phyloP scores from a whole-genome alignment of 495 filamentous ascomycete species.

The Elaphomyces granulatus region DNA sequence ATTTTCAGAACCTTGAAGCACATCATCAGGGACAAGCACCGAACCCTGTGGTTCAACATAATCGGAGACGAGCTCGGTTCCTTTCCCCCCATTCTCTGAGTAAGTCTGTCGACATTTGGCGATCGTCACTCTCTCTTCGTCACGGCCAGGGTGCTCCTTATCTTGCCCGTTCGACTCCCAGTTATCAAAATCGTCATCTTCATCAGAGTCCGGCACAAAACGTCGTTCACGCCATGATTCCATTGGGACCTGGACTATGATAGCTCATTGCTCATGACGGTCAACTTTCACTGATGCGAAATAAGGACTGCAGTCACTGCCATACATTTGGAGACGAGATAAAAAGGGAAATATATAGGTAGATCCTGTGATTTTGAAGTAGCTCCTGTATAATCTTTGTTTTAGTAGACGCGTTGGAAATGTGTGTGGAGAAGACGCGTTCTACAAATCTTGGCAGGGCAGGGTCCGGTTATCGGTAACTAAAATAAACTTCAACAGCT shows the following conservation, averaged over 20 bases:
- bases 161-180: constrained; percentile 14
- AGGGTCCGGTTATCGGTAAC: neutral
- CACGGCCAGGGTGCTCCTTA: neutral
- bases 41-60: too few species aligned
- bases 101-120: neutral
- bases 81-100: too few species aligned
- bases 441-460: neutral
- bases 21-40: neutral
- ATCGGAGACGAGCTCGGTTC: too few species aligned
- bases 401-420: constrained; percentile 32
- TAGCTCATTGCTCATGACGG: constrained; percentile 29
- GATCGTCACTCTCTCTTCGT: neutral
- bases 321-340: neutral
- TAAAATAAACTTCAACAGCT: neutral
- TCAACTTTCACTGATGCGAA: too few species aligned
- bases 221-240: constrained; percentile 48
- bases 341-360: too few species aligned
- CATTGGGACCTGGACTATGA: constrained; percentile 34
- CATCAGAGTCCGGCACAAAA: constrained; percentile 49
- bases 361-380: too few species aligned
- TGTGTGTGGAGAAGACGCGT: constrained; percentile 5
- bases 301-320: too few species aligned
- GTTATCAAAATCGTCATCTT: constrained; percentile 37
- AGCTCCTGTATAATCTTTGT: too few species aligned
- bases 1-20: neutral